Evolutionary conservation across 441 rosid species (phyloP), one percentile per base, ranked within the genome.

Genomic region (Populus hybrid): DNA sequence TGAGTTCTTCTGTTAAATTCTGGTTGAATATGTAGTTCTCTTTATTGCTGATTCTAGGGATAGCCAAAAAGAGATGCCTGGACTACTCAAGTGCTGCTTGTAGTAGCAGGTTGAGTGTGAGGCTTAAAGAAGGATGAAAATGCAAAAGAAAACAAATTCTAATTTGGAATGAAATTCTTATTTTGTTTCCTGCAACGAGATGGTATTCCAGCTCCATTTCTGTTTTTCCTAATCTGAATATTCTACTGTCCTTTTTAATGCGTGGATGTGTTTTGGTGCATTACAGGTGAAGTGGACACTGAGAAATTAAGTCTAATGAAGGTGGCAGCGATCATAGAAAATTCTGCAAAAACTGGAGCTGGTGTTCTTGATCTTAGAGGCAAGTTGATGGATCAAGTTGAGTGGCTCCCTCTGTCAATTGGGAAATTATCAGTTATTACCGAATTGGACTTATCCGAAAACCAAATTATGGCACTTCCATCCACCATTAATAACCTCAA

Each of bases 401-500:
- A 91, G 82, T 89, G 95, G 95, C 90, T 91, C 63, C 95, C 95
- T 5, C 74, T 84, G 24, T 88, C 95, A 26, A 81, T 91, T 26
- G 93, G 91, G 67, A 91, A 88, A 78, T 75, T 91, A 46, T 84
- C 84, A 28, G 78, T 57, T 54, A 81, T 88, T 38, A 83, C 81
- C 2, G 89, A 83, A 81, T 36, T 91, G 63, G 83, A 91, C 85
- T 65, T 89, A 8, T 89, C 95, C 0, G 93, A 89, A 74, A 91
- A 91, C 80, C 80, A 75, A 26, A 83, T 91, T 76, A 88, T 88
- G 92, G 93, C 90, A 23, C 89, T 91, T 69, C 95, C 93, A 1
- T 63, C 83, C 40, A 74, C 90, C 18, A 77, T 91, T 3, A 77
- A 80, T 36, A 80, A 73, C 75, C 87, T 91, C 67, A 85, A 76